These are phyloP conservation scores for Aspergillus alliaceus DNA, from an alignment of 2,329 filamentous ascomycete species.

Conservation along the genomic window DNA sequence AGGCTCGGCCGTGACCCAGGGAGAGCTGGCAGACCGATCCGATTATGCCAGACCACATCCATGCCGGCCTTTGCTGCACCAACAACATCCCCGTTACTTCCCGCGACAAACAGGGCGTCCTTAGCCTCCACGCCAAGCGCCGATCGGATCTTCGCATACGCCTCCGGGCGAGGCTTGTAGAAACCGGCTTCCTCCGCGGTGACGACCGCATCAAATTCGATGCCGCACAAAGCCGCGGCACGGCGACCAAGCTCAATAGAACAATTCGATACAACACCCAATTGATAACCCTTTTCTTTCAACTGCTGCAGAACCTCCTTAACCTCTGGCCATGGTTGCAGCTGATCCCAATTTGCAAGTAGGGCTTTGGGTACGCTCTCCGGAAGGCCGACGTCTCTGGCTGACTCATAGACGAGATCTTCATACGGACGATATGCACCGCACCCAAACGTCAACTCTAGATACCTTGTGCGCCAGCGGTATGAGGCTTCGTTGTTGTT, in stretches of 20 bases:
- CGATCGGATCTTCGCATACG: neutral
- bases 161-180: neutral
- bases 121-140: neutral
- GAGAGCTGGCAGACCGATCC: neutral
- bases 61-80: conserved; percentile 1
- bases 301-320: neutral
- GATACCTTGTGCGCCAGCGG: neutral
- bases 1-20: neutral
- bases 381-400: neutral
- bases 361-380: neutral
- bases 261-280: conserved; percentile 4
- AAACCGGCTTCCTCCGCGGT: conserved; percentile 5
- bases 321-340: conserved; percentile 1
- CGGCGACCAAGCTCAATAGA: neutral
- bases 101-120: conserved; percentile 1
- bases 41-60: conserved; percentile 9
- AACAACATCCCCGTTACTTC: conserved; percentile 5
- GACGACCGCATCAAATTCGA: conserved; percentile 1
- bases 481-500: neutral
- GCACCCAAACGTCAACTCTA: conserved; percentile 1
- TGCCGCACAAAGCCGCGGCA: neutral
- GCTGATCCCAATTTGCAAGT: neutral
- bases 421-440: conserved; percentile 2
- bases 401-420: neutral
- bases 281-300: neutral